Evolutionary conservation across 148 eudicot species (phyloP), one percentile per base, ranked within the genome.

Genomic region (Nepenthes mirabilis): DNA sequence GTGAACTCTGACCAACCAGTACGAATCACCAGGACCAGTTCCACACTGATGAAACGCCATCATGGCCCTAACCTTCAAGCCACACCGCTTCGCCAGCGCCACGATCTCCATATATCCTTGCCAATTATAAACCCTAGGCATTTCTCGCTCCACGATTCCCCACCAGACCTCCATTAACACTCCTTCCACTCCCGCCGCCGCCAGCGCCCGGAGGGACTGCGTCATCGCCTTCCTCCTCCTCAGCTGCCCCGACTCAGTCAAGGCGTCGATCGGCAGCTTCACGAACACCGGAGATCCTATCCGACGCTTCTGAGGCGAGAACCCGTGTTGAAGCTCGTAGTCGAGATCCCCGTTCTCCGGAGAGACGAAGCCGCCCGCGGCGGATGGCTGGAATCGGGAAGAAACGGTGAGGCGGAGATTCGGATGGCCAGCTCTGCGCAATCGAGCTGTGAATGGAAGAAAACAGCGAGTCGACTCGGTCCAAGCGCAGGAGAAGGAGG

Each of bases 21-120:
- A 71, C 9, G 76, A 74, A 66, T 79, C 79, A 45, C 47, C 76
- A 36, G 77, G 68, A 6, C 79, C 79, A 9, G 72, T 64, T 14
- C 50, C 45, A 40, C 45, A 40, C 45, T 40, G 45, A 40, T 40
- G 45, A 40, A 40, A 40, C 45, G 45, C 45, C 45, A 40, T 40
- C 4, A 40, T 8, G 8, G 45, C 45, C 45, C 45, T 40, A 40
- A 40, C 45, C 45, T 40, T 40, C 45, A 40, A 40, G 4, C 45
- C 45, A 40, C 45, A 40, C 45, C 45, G 45, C 8, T 40, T 40
- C 45, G 45, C 45, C 45, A 40, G 4, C 45, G 45, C 45, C 45
- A 40, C 45, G 45, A 40, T 40, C 8, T 40, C 45, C 4, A 40
- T 40, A 8, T 40, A 40, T 8, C 45, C 45, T 40, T 40, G 45